A percentile compares a stretch with the other conserved stretches of the same genome.
Evolutionary conservation across 495 filamentous ascomycete genomes (phyloP).

Genomic region (Stereocaulon alpinum): DNA sequence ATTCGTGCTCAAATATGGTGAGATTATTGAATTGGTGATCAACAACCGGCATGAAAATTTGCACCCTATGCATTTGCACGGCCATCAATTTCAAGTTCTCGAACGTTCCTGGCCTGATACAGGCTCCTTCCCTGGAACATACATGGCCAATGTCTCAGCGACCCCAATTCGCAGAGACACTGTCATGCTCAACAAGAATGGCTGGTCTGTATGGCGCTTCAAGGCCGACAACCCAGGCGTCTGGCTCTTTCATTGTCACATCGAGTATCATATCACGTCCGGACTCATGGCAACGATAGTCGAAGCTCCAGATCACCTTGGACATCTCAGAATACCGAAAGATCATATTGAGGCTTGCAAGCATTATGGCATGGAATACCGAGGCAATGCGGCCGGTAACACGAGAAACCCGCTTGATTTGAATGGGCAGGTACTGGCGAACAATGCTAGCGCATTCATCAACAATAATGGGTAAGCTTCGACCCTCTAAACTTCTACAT

Average conservation of each 20-base stretch:
- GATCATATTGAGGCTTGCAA: conserved; percentile 52
- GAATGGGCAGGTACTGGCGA: conserved; percentile 30
- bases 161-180: conserved; percentile 43
- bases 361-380: conserved; percentile 33
- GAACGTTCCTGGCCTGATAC: conserved; percentile 34
- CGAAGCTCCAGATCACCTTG: conserved; percentile 35
- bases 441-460: conserved; percentile 39
- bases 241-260: conserved; percentile 53
- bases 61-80: conserved; percentile 86
- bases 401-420: conserved; percentile 50
- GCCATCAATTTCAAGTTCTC: conserved; percentile 71
- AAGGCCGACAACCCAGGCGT: conserved; percentile 55
- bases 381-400: conserved; percentile 66
- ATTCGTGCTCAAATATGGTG: conserved; percentile 52
- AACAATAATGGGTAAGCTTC: conserved; percentile 39
- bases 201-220: conserved; percentile 58
- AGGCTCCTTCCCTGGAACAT: conserved; percentile 22
- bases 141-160: background rate
- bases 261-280: conserved; percentile 52
- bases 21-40: conserved; percentile 67
- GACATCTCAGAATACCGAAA: conserved; percentile 43
- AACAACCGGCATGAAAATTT: conserved; percentile 67
- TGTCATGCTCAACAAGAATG: conserved; percentile 43
- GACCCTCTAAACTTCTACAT: too few species aligned
- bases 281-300: conserved; percentile 36